phyloP scores from a whole-genome alignment of 768 basidiomycete species.

The Mycena capillaripes region DNA sequence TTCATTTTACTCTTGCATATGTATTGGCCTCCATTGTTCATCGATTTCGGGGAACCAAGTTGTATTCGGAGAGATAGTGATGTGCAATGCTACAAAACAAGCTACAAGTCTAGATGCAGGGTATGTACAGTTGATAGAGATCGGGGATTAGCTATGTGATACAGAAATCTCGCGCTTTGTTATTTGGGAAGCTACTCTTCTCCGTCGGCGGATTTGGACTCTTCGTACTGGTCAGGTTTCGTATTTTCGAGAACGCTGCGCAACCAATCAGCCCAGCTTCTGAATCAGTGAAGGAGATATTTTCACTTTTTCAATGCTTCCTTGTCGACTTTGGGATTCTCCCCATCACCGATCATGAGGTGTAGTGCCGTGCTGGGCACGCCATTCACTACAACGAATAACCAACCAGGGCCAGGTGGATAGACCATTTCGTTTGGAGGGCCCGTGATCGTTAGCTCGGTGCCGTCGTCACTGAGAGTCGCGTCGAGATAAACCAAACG shows the following conservation, averaged over 20 bases:
- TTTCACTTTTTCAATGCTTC: slow-evolving; percentile 71
- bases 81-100: slow-evolving; percentile 35
- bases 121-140: slow-evolving; percentile 17
- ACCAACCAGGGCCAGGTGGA: slow-evolving; percentile 86
- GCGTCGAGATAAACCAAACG: slow-evolving; percentile 77
- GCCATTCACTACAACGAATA: slow-evolving; percentile 77
- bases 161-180: slow-evolving; percentile 11
- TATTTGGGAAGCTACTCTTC: slow-evolving; percentile 22
- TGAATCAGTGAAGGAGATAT: slow-evolving; percentile 20
- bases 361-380: slow-evolving; percentile 74
- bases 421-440: slow-evolving; percentile 78
- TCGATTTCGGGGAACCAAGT: slow-evolving; percentile 3
- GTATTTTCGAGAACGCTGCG: slow-evolving; percentile 65
- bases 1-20: slow-evolving; percentile 12
- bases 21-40: slow-evolving; percentile 11
- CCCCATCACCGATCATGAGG: slow-evolving; percentile 79
- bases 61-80: slow-evolving; percentile 24
- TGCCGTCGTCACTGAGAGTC: slow-evolving; percentile 54
- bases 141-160: slow-evolving; percentile 30
- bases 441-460: slow-evolving; percentile 68
- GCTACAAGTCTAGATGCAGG: background rate
- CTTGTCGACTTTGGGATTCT: slow-evolving; percentile 69
- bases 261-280: background rate
- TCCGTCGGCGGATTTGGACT: slow-evolving; percentile 45
- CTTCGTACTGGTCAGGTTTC: slow-evolving; percentile 64